Evolutionary conservation across 2,329 filamentous ascomycete species (phyloP), one percentile per base, ranked within the genome.

Genomic region (Dactylonectria estremocensis): DNA sequence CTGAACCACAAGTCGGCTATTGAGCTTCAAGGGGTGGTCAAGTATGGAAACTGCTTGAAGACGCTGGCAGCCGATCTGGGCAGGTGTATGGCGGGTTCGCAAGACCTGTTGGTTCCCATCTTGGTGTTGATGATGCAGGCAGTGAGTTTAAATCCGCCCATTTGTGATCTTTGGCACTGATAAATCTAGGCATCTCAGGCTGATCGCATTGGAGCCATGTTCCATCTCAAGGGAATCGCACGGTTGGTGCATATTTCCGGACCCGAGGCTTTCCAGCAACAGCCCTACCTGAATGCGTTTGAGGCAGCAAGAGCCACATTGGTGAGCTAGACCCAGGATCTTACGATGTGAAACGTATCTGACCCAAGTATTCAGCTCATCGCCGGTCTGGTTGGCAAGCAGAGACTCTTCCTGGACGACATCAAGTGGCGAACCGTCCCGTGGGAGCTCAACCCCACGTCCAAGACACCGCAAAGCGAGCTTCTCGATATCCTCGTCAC

Each of bases 201-300:
- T 5, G 66, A 68, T 33, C 66, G 58, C 1, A 56, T 33, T 1
- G 66, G 66, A 50, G 66, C 66, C 14, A 63, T 68, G 40, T 56
- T 63, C 7, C 66, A 68, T 20, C 43, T 68, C 11, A 59, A 46
- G 11, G 68, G 68, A 8, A 59, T 68, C 9, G 66, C 68, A 2
- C 49, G 58, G 10, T 20, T 69, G 24, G 9, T 69, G 5, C 37
- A 62, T n/a, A 48, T 59, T 1, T 68, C 56, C 22, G 68, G 68
- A 3, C 68, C 68, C 1, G 54, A 69, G 16, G 68, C 68, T 3
- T 69, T 69, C 22, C 68, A 69, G 18, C 35, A 46, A 1, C 68
- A 69, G 18, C 68, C 68, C 13, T 56, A 58, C 7, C 52, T 69
- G 24, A 68, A 69, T 35, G 68, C 68, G 4, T 68, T 69, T 16